Conservation (phyloP, 2,329 filamentous ascomycete genomes). For the Colletotrichum caudatum region DNA sequence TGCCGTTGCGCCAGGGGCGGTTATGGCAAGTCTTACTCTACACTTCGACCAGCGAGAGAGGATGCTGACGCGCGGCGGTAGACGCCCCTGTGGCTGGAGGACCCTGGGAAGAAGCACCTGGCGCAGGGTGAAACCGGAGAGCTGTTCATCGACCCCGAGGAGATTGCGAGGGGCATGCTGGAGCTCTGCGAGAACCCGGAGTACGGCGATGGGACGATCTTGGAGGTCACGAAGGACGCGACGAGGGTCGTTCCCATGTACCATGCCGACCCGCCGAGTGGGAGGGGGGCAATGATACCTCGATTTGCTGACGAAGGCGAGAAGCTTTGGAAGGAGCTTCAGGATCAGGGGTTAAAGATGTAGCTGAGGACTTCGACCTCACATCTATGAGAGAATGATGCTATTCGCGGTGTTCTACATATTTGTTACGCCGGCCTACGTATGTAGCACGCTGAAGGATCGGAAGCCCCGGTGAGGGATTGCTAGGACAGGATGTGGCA, state of each 20-base stretch:
- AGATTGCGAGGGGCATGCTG: constrained; percentile 50
- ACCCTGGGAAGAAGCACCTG: constrained; percentile 48
- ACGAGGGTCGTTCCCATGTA: constrained; percentile 48
- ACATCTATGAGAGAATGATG: too few relatives aligned
- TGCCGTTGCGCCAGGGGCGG: constrained; percentile 51
- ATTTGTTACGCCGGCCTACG: too few relatives aligned
- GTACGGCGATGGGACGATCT: constrained; percentile 50
- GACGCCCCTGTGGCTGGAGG: constrained; percentile 52
- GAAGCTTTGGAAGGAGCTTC: constrained; percentile 44
- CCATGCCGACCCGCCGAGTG: constrained; percentile 45
- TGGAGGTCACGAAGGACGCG: constrained; percentile 47
- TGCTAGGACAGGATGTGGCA: not conserved
- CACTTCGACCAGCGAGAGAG: not conserved
- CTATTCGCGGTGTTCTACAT: not conserved
- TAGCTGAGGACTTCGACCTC: constrained; percentile 22
- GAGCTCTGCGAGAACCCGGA: constrained; percentile 43
- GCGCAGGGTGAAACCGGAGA: constrained; percentile 44
- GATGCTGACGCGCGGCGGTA: constrained; percentile 25
- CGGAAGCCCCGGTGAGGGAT: too few relatives aligned
- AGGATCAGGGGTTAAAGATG: constrained; percentile 44
- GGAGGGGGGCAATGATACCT: constrained; percentile 43
- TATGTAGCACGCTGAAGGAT: too few relatives aligned
- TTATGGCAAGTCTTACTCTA: constrained; percentile 45
- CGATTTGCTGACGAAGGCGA: constrained; percentile 45
- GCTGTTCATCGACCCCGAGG: constrained; percentile 48